phyloP scores from a whole-genome alignment of 2,329 filamentous ascomycete genomes.

The Colletotrichum sp. region DNA sequence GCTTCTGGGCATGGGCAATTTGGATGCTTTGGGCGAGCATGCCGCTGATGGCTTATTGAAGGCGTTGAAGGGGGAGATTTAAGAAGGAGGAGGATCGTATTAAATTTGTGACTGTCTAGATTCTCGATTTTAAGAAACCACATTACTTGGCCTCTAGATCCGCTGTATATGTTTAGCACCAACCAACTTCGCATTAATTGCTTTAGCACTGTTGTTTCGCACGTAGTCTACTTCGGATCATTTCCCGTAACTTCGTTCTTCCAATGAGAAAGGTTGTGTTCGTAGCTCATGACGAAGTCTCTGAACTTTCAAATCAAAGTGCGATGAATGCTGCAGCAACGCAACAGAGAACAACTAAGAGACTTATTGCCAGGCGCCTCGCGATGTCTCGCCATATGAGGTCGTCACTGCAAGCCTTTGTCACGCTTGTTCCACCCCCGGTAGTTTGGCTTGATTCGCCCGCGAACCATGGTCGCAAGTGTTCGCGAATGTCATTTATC shows the following conservation, averaged over 20 bases:
- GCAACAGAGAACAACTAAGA: no score
- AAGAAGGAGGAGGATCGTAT: neutral
- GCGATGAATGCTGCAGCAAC: no score
- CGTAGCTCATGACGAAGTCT: neutral
- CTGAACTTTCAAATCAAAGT: neutral
- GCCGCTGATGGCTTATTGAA: neutral
- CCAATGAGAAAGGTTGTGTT: neutral
- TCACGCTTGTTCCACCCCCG: neutral
- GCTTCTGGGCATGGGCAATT: conserved; percentile 19
- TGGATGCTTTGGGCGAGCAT: conserved; percentile 17
- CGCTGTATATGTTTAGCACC: no score
- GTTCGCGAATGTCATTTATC: neutral
- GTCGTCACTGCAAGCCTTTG: neutral
- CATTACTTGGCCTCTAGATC: no score
- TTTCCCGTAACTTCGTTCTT: neutral
- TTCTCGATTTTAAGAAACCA: neutral
- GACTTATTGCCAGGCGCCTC: no score
- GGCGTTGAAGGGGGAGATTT: neutral
- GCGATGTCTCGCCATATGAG: no score
- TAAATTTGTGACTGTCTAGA: neutral
- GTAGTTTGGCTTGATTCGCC: neutral
- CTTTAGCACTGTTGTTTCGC: neutral
- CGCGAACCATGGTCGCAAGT: neutral
- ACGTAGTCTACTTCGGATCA: fast-evolving
- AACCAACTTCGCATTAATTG: no score